Evolutionary conservation across 1,284 basidiomycete genomes (phyloP).

Genomic region (Heterobasidion irregulare): DNA sequence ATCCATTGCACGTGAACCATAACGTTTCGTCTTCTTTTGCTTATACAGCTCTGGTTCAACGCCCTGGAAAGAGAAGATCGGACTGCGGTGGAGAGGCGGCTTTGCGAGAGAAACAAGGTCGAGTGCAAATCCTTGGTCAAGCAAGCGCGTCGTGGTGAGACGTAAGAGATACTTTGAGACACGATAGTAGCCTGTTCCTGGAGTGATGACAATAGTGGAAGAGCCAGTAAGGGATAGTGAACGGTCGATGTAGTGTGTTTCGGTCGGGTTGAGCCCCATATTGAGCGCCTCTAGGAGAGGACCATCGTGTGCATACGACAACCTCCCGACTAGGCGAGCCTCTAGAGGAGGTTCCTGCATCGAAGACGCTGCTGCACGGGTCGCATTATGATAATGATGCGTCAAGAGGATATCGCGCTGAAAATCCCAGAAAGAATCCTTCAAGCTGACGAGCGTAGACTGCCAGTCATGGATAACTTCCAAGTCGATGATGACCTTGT

Average conservation of each 20-base stretch:
- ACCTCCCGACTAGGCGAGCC: constrained; percentile 66
- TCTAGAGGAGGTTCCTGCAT: constrained; percentile 33
- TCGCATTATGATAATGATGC: constrained; percentile 73
- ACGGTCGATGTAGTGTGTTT: constrained; percentile 94
- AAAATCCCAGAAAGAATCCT: constrained; percentile 83
- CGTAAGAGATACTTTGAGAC: constrained; percentile 89
- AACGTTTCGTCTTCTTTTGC: constrained; percentile 34
- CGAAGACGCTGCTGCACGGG: constrained; percentile 29
- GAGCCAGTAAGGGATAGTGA: constrained; percentile 91
- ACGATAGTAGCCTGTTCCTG: constrained; percentile 91
- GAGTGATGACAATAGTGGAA: constrained; percentile 82
- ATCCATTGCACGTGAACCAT: constrained; percentile 49
- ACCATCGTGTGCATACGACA: constrained; percentile 89
- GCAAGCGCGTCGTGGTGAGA: constrained; percentile 90
- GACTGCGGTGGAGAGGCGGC: constrained; percentile 87
- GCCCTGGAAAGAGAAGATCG: constrained; percentile 78
- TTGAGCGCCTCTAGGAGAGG: constrained; percentile 94
- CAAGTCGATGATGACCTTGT: constrained; percentile 89
- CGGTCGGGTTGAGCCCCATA: constrained; percentile 86
- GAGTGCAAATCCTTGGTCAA: constrained; percentile 89
- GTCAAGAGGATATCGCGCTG: constrained; percentile 83
- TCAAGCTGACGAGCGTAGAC: constrained; percentile 78
- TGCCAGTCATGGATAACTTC: constrained; percentile 87
- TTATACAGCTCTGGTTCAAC: constrained; percentile 36
- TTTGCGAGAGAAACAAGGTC: constrained; percentile 91